A percentile compares a stretch with the other conserved stretches of the same genome.
Evolutionary conservation across 2,329 filamentous ascomycete species (phyloP).

Genomic region (Penicillium sclerotigenum): DNA sequence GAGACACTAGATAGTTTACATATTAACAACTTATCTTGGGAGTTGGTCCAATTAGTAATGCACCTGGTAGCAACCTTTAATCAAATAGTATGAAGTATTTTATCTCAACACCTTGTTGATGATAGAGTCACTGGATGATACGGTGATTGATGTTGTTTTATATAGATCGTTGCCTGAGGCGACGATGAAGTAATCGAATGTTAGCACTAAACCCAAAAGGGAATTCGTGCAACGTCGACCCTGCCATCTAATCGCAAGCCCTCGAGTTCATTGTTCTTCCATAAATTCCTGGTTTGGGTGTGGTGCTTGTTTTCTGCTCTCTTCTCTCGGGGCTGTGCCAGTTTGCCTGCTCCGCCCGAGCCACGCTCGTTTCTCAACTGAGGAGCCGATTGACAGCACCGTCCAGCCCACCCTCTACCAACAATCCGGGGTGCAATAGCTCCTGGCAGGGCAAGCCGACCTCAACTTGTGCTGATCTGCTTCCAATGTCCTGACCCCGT

Average conservation of each 20-base stretch:
- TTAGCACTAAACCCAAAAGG: constrained; percentile 18
- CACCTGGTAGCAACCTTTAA: neutral
- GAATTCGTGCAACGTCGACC: constrained; percentile 17
- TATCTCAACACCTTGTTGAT: neutral
- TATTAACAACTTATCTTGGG: too few relatives aligned
- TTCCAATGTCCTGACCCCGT: constrained; percentile 11
- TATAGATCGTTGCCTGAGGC: constrained; percentile 4
- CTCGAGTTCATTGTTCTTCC: constrained; percentile 4
- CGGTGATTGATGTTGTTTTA: neutral
- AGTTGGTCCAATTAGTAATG: neutral
- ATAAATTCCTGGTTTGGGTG: constrained; percentile 8
- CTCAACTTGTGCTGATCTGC: neutral
- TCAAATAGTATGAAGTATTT: too few relatives aligned
- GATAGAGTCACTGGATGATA: neutral
- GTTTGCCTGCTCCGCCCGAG: constrained; percentile 3
- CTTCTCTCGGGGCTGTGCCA: constrained; percentile 4
- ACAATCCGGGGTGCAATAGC: constrained; percentile 1
- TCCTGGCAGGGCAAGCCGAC: constrained; percentile 1
- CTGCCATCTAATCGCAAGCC: constrained; percentile 12
- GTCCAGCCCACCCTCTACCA: constrained; percentile 5
- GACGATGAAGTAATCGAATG: constrained; percentile 10
- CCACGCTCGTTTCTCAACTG: constrained; percentile 7
- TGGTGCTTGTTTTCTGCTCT: constrained; percentile 9
- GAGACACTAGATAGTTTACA: too few relatives aligned
- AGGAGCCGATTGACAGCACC: constrained; percentile 2